Conservation (phyloP, 2,329 filamentous ascomycete genomes). For the Truncatella angustata region DNA sequence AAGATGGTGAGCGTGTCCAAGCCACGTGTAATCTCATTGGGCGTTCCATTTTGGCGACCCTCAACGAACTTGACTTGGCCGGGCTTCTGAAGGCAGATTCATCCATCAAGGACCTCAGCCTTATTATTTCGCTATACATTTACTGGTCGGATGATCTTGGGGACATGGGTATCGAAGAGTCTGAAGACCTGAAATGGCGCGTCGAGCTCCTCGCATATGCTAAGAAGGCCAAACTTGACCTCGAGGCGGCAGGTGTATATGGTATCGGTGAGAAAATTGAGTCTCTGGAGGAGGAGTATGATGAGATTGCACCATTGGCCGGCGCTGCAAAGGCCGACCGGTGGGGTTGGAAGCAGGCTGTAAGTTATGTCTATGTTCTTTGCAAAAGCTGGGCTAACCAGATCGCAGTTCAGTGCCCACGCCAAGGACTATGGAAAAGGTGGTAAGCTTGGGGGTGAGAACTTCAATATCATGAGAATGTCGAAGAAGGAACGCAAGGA, state of each 20-base stretch:
- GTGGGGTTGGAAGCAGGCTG: constrained; percentile 22
- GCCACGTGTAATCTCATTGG: constrained; percentile 16
- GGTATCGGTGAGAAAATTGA: constrained; percentile 8
- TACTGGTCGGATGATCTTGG: constrained; percentile 15
- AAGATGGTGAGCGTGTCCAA: constrained; percentile 13
- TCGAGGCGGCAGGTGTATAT: constrained; percentile 14
- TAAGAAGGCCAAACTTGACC: constrained; percentile 19
- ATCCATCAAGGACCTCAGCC: constrained; percentile 18
- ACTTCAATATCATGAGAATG: constrained; percentile 21
- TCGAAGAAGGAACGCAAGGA: constrained; percentile 18
- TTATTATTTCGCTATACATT: constrained; percentile 19
- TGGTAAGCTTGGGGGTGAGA: constrained; percentile 13
- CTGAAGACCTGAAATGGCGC: constrained; percentile 12
- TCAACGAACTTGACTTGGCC: constrained; percentile 21
- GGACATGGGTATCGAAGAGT: constrained; percentile 3
- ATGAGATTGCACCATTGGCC: constrained; percentile 15
- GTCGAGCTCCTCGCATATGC: constrained; percentile 20
- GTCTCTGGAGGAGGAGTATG: background rate
- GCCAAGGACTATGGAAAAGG: constrained; percentile 14
- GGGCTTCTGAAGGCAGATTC: constrained; percentile 17
- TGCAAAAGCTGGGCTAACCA: background rate
- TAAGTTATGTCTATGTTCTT: constrained; percentile 3
- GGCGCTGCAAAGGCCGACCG: constrained; percentile 16
- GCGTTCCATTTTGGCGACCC: constrained; percentile 14
- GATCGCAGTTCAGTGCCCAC: constrained; percentile 17